Conservation (phyloP, 768 basidiomycete species). For the Russula foetens region DNA sequence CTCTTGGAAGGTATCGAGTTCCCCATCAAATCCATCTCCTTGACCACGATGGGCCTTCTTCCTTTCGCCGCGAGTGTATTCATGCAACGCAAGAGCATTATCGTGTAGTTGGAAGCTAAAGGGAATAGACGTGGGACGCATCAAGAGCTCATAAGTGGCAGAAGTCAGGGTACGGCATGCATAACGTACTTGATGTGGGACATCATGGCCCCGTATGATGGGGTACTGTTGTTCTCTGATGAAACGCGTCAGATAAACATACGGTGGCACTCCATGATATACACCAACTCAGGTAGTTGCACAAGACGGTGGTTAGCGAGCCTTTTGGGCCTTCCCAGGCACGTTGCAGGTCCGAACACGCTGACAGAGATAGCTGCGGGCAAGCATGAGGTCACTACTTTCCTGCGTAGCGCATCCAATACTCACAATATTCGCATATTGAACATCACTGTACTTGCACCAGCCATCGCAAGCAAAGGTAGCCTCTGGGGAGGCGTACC, state of each 20-base stretch:
- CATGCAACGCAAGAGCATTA: conserved; percentile 1
- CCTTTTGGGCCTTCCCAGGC: conserved; percentile 22
- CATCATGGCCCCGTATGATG: conserved; percentile 10
- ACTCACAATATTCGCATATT: conserved; percentile 12
- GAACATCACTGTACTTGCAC: background rate
- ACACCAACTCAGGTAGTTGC: conserved; percentile 14
- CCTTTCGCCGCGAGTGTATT: conserved; percentile 2
- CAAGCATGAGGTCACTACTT: background rate
- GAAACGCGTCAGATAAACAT: background rate
- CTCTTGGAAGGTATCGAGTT: conserved; percentile 11
- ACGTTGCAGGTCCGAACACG: conserved; percentile 22
- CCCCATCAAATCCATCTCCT: conserved; percentile 5
- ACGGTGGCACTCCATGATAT: background rate
- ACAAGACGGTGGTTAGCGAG: conserved; percentile 20
- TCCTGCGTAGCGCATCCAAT: background rate
- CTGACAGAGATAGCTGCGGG: conserved; percentile 19
- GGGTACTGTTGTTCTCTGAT: background rate
- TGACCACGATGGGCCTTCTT: background rate
- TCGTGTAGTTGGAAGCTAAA: conserved; percentile 5
- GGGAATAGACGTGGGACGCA: background rate
- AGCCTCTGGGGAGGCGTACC: conserved; percentile 19
- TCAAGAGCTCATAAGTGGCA: background rate
- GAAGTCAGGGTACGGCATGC: background rate
- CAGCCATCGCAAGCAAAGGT: conserved; percentile 19
- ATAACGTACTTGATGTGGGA: conserved; percentile 15